Evolutionary conservation across 371 early-diverging fungal species (phyloP), one percentile per base, ranked within the genome.

Genomic region (Furculomyces boomerangus): DNA sequence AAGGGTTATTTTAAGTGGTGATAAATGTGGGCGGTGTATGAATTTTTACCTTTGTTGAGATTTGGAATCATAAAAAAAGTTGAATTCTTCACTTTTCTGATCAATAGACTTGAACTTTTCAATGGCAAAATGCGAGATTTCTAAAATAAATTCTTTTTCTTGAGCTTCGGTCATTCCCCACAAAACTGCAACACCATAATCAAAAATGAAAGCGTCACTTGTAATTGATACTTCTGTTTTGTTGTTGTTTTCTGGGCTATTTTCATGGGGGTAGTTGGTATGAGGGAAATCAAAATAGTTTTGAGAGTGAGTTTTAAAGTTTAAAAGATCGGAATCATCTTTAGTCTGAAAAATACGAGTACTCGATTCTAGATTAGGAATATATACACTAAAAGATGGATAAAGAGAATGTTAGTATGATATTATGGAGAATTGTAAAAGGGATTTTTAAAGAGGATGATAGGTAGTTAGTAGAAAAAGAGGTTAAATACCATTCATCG

Each of bases 131-230:
- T 46, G 74, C 64, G 32, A 72, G n/a, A 89, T 61, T 50, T 85
- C 81, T n/a, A 71, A 71, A 55, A 93, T 64, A 60, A 91, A 75
- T 57, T 75, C 65, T 22, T 73, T 54, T 63, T 94, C 97, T 58
- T 91, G 88, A 29, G 73, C 74, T 53, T 86, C 79, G n/a, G 78
- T 76, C 61, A 96, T 80, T 31, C 90, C 91, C 97, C 97, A 96
- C 57, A 93, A 80, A 1, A 93, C 93, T 1, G 88, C 84, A 7
- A 91, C 93, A 28, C 96, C 92, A 61, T 92, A 93, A 60, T 92
- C 92, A 61, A 91, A 93, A 48, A 84, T 68, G 56, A 86, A 86
- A 14, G 85, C 65, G 58, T 86, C 87, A 40, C 84, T 83, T 26
- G 57, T 61, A 44, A 68, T 63, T 28, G 59, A 57, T 48, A 65